Evolutionary conservation across 352 stramenopile genomes (phyloP), one percentile per base, ranked within the genome.

Genomic region (Pythium dissimile): DNA sequence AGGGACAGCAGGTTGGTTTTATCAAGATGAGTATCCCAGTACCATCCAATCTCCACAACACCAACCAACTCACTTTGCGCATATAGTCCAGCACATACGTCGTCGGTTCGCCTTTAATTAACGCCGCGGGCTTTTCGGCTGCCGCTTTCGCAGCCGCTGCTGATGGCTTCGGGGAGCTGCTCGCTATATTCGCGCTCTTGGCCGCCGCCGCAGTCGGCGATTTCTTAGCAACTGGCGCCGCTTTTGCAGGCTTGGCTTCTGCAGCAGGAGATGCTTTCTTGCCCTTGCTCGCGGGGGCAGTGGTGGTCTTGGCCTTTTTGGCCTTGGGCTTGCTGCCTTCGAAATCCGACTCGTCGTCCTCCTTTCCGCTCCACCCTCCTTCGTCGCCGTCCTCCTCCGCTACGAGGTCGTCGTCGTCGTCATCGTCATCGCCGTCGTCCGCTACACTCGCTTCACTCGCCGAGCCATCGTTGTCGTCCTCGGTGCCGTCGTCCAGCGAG

Each of bases 51-150:
- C 28, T 10, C 27, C 21, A 49, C 30, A 18, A 44, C 5, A 39
- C 30, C 42, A 35, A 10, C 23, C 21, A 6, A 2, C 27, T 12
- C 23, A 84, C 79, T 68, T 87, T 88, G 65, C 73, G 74, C 78
- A 89, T 91, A 43, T 89, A 89, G 41, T 88, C 76, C 12, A 89
- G 74, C 44, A 91, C 77, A 0, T 76, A 68, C 4, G 52, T 56
- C 23, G 79, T 73, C 0, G 80, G 61, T 12, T 69, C 54, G 30
- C 61, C 71, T 26, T 77, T 86, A 54, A 86, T 71, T 12, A 59
- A 42, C 4, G 54, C 38, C 0, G 54, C n/a, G 9, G 62, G 35
- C 31, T 62, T 60, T n/a, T 61, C 60, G 7, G 52, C 42, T 27
- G 16, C 20, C 9, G 20, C 26, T 38, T 38, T 48, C 35, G 37